Evolutionary conservation across 257 asterid genomes (phyloP), one percentile per base, ranked within the genome.

Genomic region (Fraxinus excelsior): DNA sequence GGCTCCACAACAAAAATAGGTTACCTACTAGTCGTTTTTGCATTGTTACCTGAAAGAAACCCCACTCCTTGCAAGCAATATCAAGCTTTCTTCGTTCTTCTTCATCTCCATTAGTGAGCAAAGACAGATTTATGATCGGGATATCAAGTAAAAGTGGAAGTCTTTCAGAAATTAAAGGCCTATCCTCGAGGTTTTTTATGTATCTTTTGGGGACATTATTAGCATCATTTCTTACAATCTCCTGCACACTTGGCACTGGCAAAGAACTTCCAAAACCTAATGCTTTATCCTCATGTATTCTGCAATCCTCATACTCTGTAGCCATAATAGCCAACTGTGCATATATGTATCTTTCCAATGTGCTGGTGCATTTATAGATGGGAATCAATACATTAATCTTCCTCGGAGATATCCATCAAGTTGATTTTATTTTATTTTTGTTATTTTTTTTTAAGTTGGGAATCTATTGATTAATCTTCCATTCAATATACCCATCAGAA

Each of bases 241-340:
- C 91, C 73, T 80, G 88, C 25, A 83, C 88, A 77, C 87, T 87
- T 18, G 83, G 87, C 64, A 84, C 87, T 8, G 84, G 84, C 28
- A 80, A 75, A 35, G 88, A 87, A 11, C 80, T 84, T 31, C 88
- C 86, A 78, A 8, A 75, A 28, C 84, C 84, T 68, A 82, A 71
- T 51, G 78, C 83, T 74, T 74, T 72, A 58, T 80, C 81, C 74
- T 77, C 81, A 34, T 75, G 83, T 34, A 71, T 2, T 21, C 73
- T 72, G 19, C 13, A 11, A 46, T 2, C 19, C 5, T 46, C 58
- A 12, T 13, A 14, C 58, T 46, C n/a, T 12, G n/a, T 19, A 16
- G 21, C 62, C 62, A 51, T 51, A 4, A 51, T 18, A 51, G 62
- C 25, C 62, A 51, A 51, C 7, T 51, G 62, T 18, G 19, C 10